Conservation (phyloP, 2,329 filamentous ascomycete species). For the Ramichloridium luteum region DNA sequence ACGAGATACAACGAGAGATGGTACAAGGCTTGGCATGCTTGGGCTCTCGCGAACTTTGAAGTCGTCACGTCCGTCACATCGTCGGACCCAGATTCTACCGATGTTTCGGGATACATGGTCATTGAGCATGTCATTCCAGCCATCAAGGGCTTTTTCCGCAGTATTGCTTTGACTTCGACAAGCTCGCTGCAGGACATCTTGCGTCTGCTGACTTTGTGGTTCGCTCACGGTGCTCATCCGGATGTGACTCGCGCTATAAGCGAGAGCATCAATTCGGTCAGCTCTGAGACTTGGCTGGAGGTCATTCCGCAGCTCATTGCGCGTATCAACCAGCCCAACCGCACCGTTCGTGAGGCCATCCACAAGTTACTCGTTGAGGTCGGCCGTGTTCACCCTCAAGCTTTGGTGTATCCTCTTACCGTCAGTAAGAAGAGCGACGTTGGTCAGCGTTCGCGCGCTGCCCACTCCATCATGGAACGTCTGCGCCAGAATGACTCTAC, state of each 20-base stretch:
- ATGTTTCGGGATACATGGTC: conserved; percentile 55
- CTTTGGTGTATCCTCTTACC: conserved; percentile 89
- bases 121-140: conserved; percentile 87
- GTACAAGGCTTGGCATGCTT: conserved; percentile 99
- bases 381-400: conserved; percentile 86
- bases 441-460: conserved; percentile 71
- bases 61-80: conserved; percentile 75
- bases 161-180: conserved; percentile 78
- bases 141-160: conserved; percentile 92
- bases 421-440: conserved; percentile 97
- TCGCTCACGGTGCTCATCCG: conserved; percentile 74
- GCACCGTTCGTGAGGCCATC: conserved; percentile 75
- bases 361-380: conserved; percentile 88
- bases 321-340: conserved; percentile 90
- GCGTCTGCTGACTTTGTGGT: conserved; percentile 87
- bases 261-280: conserved; percentile 83
- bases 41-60: conserved; percentile 96
- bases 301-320: conserved; percentile 97
- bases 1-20: conserved; percentile 89
- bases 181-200: conserved; percentile 95
- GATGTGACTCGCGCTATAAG: conserved; percentile 83
- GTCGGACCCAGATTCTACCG: conserved; percentile 46
- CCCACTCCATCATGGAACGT: conserved; percentile 89
- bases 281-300: conserved; percentile 95
- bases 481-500: conserved; percentile 91